phyloP scores from a whole-genome alignment of 306 rosid genomes.

The Malus orientalis region DNA sequence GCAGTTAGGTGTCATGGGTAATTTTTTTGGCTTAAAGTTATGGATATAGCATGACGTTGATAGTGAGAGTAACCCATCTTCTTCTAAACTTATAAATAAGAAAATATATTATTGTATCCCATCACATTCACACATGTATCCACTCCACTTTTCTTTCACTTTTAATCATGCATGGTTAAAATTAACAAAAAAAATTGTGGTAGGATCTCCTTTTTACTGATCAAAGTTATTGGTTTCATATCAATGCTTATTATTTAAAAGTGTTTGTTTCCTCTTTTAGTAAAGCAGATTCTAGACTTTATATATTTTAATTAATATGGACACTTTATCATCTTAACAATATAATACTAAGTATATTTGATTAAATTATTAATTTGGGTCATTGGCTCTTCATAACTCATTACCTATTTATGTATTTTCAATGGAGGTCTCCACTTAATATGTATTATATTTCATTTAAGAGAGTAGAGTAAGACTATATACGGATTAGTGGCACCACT shows the following conservation, averaged over 20 bases:
- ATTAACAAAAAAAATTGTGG: background rate
- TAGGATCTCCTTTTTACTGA: background rate
- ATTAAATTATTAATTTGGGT: background rate
- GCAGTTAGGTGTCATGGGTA: too few species aligned
- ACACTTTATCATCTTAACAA: background rate
- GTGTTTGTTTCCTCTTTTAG: slow-evolving; percentile 11
- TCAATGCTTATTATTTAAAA: slow-evolving; percentile 5
- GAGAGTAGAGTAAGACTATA: background rate
- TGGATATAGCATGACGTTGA: too few species aligned
- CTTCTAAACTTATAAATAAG: too few species aligned
- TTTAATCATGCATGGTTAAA: background rate
- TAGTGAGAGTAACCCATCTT: too few species aligned
- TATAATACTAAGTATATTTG: background rate
- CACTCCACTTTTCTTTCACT: background rate
- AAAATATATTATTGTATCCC: background rate
- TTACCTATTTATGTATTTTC: background rate
- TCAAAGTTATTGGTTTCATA: background rate
- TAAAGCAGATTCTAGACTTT: slow-evolving; percentile 24
- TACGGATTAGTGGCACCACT: background rate
- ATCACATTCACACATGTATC: background rate
- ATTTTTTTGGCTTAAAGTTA: accelerated
- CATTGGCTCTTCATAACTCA: background rate
- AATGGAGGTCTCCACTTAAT: background rate
- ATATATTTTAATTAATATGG: background rate
- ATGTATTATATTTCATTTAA: background rate